phyloP scores from a whole-genome alignment of 768 basidiomycete genomes.

The Pisolithus microcarpus region DNA sequence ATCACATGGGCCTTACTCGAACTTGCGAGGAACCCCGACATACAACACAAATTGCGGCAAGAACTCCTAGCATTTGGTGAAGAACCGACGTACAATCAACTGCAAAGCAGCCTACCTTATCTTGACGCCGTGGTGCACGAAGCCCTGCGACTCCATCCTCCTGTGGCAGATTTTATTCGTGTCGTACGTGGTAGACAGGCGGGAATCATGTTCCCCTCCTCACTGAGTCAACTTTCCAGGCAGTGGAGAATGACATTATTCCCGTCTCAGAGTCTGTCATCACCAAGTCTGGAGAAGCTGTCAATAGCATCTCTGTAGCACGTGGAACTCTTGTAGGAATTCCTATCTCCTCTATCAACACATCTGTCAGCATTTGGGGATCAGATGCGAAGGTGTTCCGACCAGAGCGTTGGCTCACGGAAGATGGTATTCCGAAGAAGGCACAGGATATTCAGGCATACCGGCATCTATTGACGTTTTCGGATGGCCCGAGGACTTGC shows the following conservation, averaged over 20 bases:
- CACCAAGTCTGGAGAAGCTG: constrained; percentile 33
- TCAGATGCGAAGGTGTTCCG: constrained; percentile 48
- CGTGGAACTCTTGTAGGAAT: constrained; percentile 41
- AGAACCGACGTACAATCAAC: constrained; percentile 51
- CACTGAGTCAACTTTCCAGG: constrained; percentile 26
- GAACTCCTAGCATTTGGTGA: constrained; percentile 39
- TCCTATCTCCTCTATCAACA: constrained; percentile 42
- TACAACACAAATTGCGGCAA: constrained; percentile 42
- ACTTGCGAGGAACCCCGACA: constrained; percentile 36
- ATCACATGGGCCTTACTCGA: constrained; percentile 49
- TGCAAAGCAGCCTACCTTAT: constrained; percentile 44
- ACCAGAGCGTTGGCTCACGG: constrained; percentile 57
- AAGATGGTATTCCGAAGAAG: constrained; percentile 17
- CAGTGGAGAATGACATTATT: constrained; percentile 48
- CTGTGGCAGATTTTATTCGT: constrained; percentile 20
- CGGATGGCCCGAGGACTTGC: constrained; percentile 46
- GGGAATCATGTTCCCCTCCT: not conserved
- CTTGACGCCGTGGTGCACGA: constrained; percentile 48
- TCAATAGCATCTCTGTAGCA: constrained; percentile 36
- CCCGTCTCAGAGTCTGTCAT: constrained; percentile 48
- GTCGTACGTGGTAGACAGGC: constrained; percentile 21
- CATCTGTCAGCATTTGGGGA: constrained; percentile 55
- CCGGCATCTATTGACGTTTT: constrained; percentile 44
- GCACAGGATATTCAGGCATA: constrained; percentile 42
- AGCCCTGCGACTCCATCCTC: constrained; percentile 38